A percentile compares a stretch with the other conserved stretches of the same genome.
These are phyloP conservation scores for Cutaneotrichosporon sp. DNA, from an alignment of 1,284 basidiomycete species.

Conservation along the genomic window DNA sequence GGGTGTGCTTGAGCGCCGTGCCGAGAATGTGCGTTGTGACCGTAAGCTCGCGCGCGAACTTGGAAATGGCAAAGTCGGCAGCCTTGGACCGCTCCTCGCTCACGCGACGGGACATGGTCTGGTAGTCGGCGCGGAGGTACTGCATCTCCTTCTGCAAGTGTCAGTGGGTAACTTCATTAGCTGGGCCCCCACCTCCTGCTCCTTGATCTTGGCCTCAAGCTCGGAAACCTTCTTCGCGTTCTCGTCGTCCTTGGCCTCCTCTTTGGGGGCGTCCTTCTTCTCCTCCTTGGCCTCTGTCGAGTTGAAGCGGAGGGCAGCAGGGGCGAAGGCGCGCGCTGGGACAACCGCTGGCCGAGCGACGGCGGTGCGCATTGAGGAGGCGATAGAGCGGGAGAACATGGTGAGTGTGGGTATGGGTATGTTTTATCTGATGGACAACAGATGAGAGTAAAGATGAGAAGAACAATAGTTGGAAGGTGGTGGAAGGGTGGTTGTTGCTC, in stretches of 20 bases:
- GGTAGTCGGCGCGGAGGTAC: conserved; percentile 87
- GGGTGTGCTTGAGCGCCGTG: conserved; percentile 78
- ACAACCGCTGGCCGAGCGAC: conserved; percentile 14
- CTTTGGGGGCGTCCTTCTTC: conserved; percentile 2
- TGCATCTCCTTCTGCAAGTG: conserved; percentile 65
- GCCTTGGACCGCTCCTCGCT: conserved; percentile 87
- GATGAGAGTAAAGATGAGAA: background rate
- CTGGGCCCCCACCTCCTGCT: conserved; percentile 12
- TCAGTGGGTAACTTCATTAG: no score
- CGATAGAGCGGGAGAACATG: conserved; percentile 18
- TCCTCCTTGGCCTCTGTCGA: conserved; percentile 12
- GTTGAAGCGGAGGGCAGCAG: conserved; percentile 12
- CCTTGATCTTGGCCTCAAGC: conserved; percentile 20
- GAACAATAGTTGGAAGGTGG: conserved; percentile 4
- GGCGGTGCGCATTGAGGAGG: conserved; percentile 15
- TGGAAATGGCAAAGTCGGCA: conserved; percentile 85
- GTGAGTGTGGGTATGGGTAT: background rate
- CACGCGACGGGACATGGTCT: conserved; percentile 88
- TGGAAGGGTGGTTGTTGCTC: background rate
- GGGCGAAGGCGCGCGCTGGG: background rate
- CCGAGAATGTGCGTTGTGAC: conserved; percentile 87
- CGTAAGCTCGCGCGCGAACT: conserved; percentile 83
- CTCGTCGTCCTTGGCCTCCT: conserved; percentile 11
- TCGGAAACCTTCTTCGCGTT: conserved; percentile 20
- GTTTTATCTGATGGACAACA: no score